These are phyloP conservation scores for Aureobasidium sp. DNA, from an alignment of 2,329 filamentous ascomycete genomes.

Conservation along the genomic window DNA sequence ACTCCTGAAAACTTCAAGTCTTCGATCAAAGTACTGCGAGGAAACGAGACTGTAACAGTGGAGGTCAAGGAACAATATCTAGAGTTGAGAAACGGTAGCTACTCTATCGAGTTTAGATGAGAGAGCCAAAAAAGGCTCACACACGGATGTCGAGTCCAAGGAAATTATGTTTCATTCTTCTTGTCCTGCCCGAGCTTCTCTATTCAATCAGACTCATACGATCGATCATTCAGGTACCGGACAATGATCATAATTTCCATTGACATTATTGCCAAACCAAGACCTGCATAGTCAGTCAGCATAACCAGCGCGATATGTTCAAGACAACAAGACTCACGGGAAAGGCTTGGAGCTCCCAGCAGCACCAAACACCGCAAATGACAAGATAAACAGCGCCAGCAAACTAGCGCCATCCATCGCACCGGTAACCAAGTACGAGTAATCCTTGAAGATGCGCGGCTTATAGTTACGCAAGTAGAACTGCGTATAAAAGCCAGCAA, in stretches of 20 bases:
- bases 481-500: conserved; percentile 44
- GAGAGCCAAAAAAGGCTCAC: background rate
- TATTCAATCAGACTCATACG: background rate
- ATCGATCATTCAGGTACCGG: conserved; percentile 23
- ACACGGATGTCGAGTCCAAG: too few species aligned
- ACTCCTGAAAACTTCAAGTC: background rate
- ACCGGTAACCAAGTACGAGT: conserved; percentile 48
- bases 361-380: conserved; percentile 49
- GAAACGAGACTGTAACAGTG: background rate
- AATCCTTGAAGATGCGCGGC: conserved; percentile 48
- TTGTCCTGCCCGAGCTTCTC: too few species aligned
- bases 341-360: conserved; percentile 35
- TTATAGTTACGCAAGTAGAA: conserved; percentile 48
- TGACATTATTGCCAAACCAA: conserved; percentile 50
- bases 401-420: conserved; percentile 48
- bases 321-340: conserved; percentile 25
- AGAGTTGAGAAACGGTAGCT: background rate
- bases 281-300: conserved; percentile 36
- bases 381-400: conserved; percentile 46
- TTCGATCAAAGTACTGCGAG: background rate
- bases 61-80: background rate
- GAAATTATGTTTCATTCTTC: too few species aligned
- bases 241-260: conserved; percentile 45
- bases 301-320: background rate
- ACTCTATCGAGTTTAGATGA: background rate